phyloP scores from a whole-genome alignment of 352 stramenopile genomes.

The Pythium aphanidermatum region DNA sequence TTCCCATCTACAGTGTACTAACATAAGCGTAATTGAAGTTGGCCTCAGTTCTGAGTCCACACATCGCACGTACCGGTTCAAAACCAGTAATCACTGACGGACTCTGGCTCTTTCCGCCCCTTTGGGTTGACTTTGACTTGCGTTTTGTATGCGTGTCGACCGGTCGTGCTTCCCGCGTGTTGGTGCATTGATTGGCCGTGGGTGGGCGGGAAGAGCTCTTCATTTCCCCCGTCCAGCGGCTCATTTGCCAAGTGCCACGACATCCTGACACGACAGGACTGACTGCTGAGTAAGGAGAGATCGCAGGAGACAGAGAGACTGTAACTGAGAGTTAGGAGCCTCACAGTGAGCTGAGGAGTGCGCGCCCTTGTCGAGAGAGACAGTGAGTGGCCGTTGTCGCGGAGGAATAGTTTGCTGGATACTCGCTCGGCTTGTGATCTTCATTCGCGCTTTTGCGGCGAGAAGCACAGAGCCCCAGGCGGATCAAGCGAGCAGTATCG shows the following conservation, averaged over 20 bases:
- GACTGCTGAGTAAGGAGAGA: no score
- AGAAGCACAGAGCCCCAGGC: conserved; percentile 2
- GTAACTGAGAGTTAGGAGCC: background rate
- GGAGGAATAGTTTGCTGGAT: no score
- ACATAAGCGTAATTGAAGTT: no score
- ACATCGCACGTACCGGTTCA: no score
- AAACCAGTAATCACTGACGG: background rate
- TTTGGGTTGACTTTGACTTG: conserved; percentile 18
- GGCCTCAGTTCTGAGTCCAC: no score
- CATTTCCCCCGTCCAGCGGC: conserved; percentile 10
- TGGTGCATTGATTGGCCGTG: no score
- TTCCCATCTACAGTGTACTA: no score
- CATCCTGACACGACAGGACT: conserved; percentile 7
- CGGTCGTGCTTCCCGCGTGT: background rate
- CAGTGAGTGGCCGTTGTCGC: no score
- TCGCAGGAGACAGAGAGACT: conserved; percentile 2
- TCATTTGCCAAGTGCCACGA: conserved; percentile 20
- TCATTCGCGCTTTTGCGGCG: conserved; percentile 17
- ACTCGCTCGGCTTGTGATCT: background rate
- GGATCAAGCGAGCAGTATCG: background rate
- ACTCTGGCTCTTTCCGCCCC: background rate
- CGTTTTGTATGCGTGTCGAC: background rate
- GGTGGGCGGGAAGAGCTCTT: conserved; percentile 1
- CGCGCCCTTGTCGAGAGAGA: no score
- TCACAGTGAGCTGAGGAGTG: no score